Evolutionary conservation across 306 rosid species (phyloP).

Genomic region (Gillenia trifoliata): DNA sequence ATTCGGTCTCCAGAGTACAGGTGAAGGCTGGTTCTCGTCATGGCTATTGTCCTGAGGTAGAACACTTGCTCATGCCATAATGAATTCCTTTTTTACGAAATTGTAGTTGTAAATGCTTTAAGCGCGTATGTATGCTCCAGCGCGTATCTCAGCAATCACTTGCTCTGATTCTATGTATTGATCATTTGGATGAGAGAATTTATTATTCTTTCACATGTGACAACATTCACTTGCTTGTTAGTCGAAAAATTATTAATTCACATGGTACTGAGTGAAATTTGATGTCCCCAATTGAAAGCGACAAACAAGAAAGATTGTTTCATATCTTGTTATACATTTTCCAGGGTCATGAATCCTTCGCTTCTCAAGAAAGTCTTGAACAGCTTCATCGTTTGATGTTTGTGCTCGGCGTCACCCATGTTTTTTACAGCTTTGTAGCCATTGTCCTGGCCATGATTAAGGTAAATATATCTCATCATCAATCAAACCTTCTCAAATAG

Average conservation of each 20-base stretch:
- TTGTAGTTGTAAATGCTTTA: too few species aligned
- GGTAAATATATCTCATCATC: constrained; percentile 38
- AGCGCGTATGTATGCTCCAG: too few species aligned
- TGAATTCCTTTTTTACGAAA: too few species aligned
- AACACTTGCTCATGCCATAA: neutral
- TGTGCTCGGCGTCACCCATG: constrained; percentile 80
- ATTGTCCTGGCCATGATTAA: constrained; percentile 76
- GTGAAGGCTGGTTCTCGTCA: constrained; percentile 20
- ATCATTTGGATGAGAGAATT: neutral
- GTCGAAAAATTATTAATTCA: too few species aligned
- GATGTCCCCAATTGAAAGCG: too few species aligned
- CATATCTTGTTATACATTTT: constrained; percentile 15
- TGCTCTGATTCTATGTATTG: neutral
- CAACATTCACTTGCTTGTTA: neutral
- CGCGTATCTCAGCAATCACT: too few species aligned
- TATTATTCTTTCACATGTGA: neutral
- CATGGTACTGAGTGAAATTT: too few species aligned
- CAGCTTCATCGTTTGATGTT: constrained; percentile 87
- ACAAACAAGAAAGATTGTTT: neutral
- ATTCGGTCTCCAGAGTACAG: constrained; percentile 37
- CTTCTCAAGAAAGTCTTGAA: constrained; percentile 81
- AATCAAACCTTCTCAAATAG: constrained; percentile 2
- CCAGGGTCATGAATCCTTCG: constrained; percentile 86
- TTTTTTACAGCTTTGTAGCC: constrained; percentile 70
- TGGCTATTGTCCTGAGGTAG: constrained; percentile 72